Evolutionary conservation across 768 basidiomycete species (phyloP), one percentile per base, ranked within the genome.

Genomic region (Suillus luteus): DNA sequence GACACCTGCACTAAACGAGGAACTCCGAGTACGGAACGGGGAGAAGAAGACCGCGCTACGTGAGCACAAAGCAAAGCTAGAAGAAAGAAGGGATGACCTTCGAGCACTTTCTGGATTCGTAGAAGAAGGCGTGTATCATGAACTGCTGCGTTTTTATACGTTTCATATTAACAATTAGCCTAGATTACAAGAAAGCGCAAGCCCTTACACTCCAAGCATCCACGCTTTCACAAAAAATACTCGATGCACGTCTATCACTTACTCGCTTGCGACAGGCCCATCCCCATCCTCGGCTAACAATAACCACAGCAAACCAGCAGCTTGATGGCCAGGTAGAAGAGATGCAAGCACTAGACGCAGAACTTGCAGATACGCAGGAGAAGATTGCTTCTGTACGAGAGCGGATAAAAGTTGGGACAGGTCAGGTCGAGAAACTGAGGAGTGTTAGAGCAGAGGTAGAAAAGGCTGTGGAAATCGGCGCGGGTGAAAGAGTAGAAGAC

Each of bases 251-350:
- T 41, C 83, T 95, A 5, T 85, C 89, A 1, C 81, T 96, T 43
- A 88, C 89, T 8, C 86, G 94, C 1, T 85, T 96, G 19, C 86
- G 92, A 22, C 90, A 94, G 67, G 85, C 88, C 2, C 87, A 96
- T 68, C 91, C 92, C 0, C 84, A 87, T 22, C 89, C 94, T 52
- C 85, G 94, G 11, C 77, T 95, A 40, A 96, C 95, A 0, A 83
- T 93, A 40, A 75, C 86, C 3, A 80, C 88, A 54, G 95, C 95
- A 0, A 87, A 87, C 55, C 82, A 89, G 65, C 86, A 88, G 60
- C 85, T 94, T 2, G 86, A 87, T 11, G 83, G 83, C 12, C 93
- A 96, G 67, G 86, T 91, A n/a, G 81, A 78, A 10, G 85, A 92
- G 72, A 92, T 96, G 87, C 89, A 93, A 70, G 77, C 75, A n/a